Conservation (phyloP, 1,284 basidiomycete genomes). For the Golubevia sp. region DNA sequence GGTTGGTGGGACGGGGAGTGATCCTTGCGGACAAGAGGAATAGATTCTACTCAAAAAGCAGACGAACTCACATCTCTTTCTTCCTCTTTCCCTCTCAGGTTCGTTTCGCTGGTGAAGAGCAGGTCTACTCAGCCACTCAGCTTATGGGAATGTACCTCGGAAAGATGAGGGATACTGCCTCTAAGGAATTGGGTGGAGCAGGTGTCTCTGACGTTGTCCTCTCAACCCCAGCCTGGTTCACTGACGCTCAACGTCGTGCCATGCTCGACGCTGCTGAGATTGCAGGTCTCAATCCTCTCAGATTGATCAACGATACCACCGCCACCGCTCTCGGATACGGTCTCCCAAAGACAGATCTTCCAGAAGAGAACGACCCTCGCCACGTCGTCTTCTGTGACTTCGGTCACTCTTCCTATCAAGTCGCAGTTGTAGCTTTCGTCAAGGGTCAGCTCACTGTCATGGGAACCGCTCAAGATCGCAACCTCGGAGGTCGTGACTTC, state of each 20-base stretch:
- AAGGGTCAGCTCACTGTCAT: slow-evolving; percentile 60
- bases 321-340: slow-evolving; percentile 58
- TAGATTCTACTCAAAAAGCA: background rate
- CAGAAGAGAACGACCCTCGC: slow-evolving; percentile 54
- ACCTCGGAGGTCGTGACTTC: slow-evolving; percentile 61
- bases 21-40: background rate
- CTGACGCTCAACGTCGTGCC: slow-evolving; percentile 54
- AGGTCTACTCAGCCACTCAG: slow-evolving; percentile 56
- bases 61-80: background rate
- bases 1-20: background rate
- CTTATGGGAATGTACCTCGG: slow-evolving; percentile 59
- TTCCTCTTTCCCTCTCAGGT: slow-evolving; percentile 15
- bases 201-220: slow-evolving; percentile 58
- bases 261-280: slow-evolving; percentile 58
- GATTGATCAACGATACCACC: slow-evolving; percentile 59
- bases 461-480: slow-evolving; percentile 52
- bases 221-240: slow-evolving; percentile 59
- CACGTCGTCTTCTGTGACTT: slow-evolving; percentile 60
- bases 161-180: slow-evolving; percentile 56
- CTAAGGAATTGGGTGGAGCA: slow-evolving; percentile 48
- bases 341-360: slow-evolving; percentile 60
- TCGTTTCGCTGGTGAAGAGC: slow-evolving; percentile 49
- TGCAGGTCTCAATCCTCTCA: slow-evolving; percentile 57
- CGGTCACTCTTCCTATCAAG: slow-evolving; percentile 60
- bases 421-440: slow-evolving; percentile 56